phyloP scores from a whole-genome alignment of 192 early-diverging fungal species.

The Linnemannia exigua region DNA sequence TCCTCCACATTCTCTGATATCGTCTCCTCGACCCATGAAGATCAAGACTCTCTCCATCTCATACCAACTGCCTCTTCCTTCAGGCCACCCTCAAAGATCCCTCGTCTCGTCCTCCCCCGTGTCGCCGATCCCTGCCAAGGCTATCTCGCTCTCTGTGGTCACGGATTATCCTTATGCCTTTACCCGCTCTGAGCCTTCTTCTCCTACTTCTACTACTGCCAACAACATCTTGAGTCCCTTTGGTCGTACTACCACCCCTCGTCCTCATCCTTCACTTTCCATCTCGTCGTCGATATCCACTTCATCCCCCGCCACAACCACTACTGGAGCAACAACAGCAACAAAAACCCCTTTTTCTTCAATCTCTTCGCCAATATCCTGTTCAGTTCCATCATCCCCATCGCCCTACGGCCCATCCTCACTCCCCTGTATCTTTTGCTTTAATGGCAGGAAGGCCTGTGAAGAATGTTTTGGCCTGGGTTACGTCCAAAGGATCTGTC shows the following conservation, averaged over 20 bases:
- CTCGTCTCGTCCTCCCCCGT: slow-evolving; percentile 1
- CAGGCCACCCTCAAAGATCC: slow-evolving; percentile 19
- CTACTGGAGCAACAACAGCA: not conserved
- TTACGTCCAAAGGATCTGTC: slow-evolving; percentile 42
- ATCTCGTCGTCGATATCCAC: not conserved
- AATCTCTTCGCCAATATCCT: not conserved
- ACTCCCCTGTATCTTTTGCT: slow-evolving; percentile 35
- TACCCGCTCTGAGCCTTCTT: not conserved
- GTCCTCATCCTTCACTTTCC: not conserved
- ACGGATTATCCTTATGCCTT: not conserved
- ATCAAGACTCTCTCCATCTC: slow-evolving; percentile 32
- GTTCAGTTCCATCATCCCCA: not conserved
- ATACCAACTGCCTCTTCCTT: slow-evolving; percentile 27
- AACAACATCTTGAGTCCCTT: not conserved
- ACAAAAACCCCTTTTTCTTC: not conserved
- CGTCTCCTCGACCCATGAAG: not conserved
- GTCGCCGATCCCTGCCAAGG: not conserved
- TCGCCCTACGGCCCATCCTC: not conserved
- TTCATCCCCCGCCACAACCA: not conserved
- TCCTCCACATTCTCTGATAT: not conserved
- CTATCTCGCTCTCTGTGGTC: slow-evolving; percentile 11
- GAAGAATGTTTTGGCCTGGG: slow-evolving; percentile 41
- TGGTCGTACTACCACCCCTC: not conserved
- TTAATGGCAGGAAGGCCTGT: slow-evolving; percentile 30
- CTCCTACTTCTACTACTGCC: not conserved